A percentile compares a stretch with the other conserved stretches of the same genome.
phyloP scores from a whole-genome alignment of 2,329 filamentous ascomycete genomes.

The Seiridium unicorne region DNA sequence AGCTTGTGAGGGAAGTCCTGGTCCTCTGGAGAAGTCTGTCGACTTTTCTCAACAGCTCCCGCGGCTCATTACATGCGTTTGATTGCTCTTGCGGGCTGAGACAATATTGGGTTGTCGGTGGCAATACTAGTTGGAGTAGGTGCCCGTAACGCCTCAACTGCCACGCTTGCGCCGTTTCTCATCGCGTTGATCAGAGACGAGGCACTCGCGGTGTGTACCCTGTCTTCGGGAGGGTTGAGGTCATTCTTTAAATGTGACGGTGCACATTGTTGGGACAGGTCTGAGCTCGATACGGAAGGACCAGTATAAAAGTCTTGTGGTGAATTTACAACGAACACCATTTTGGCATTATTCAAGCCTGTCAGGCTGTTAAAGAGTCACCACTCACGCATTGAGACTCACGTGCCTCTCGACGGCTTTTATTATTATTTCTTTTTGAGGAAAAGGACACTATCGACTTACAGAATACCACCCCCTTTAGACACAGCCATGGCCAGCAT shows the following conservation, averaged over 20 bases:
- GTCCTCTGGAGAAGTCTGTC: background rate
- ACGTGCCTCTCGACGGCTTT: too few relatives aligned
- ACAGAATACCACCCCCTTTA: background rate
- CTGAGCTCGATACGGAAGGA: background rate
- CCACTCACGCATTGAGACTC: too few relatives aligned
- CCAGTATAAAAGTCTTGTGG: background rate
- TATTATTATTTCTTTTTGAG: too few relatives aligned
- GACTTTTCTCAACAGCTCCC: background rate
- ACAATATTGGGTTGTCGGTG: background rate
- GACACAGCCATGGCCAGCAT: constrained; percentile 23
- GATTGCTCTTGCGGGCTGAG: background rate
- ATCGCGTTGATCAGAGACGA: background rate
- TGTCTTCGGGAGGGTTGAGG: too few relatives aligned
- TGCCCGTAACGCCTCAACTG: background rate
- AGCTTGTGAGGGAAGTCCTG: background rate
- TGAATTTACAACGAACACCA: too few relatives aligned
- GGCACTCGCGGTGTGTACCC: too few relatives aligned
- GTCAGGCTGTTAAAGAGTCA: too few relatives aligned
- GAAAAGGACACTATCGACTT: background rate
- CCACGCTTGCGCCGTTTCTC: background rate
- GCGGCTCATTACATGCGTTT: background rate
- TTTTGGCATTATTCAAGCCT: too few relatives aligned
- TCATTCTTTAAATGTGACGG: too few relatives aligned
- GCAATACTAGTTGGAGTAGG: background rate
- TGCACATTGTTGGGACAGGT: too few relatives aligned